Base-by-base conservation (phyloP, 2,329 filamentous ascomycete genomes). In the Fusarium sp. region DNA sequence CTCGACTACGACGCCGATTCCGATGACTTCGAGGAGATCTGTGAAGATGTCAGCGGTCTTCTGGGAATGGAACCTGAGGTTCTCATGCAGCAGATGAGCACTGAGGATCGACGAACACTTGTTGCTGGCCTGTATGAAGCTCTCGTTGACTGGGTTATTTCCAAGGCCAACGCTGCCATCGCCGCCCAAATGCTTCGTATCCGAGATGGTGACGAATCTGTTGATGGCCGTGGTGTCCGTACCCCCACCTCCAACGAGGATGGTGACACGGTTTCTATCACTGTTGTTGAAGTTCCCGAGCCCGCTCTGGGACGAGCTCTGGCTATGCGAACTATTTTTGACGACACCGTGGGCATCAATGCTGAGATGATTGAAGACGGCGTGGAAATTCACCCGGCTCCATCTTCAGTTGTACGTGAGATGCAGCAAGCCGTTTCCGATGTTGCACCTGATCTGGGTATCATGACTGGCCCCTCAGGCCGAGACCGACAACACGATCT, bases 311-410 rank as follows among this genome's bases (percentile, higher is more conserved):
- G 92, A 62, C 98, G 96, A 80, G 96, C 95, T 0, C 82, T 97
- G n/a, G 90, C 93, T 15, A 89, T 99, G 83, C 92, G 94, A 41
- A 93, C 93, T 16, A 89, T 98, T 38, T 99, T 99, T 74, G 95
- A 99, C 72, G 96, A 98, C 74, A 88, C 85, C n/a, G 84, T 91
- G 22, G 96, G 96, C 54, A 98, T 99, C 82, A 98, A 98, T 74
- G 87, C 92, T 1, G 96, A 99, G 83, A 98, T 99, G 94, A 97
- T 95, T 76, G 91, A 95, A 67, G 96, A 99, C 72, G 96, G 96
- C 12, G 88, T 99, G 1, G 87, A 92, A n/a, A 87, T 97, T 4
- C 82, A 87, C 2, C 74, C 91, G 0, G 90, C 90, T 2, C 92
- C 92, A n/a, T 91, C 91, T 62, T 97, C 95, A 0, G 91, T 98